phyloP scores from a whole-genome alignment of 352 stramenopile species.

The Phytophthora sp. region DNA sequence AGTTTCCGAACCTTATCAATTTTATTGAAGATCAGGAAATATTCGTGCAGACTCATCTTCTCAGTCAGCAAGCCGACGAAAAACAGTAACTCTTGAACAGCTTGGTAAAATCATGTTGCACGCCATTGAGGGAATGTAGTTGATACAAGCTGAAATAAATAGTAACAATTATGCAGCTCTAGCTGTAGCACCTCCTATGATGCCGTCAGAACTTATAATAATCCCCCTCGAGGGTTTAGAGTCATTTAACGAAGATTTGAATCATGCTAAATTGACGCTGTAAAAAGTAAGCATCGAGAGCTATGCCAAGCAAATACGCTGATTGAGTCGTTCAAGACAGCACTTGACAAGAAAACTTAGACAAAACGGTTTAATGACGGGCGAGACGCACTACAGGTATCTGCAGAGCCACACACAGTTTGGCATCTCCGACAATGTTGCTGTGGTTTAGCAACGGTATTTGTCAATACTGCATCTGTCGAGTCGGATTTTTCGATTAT shows the following conservation, averaged over 20 bases:
- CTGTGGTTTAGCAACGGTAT: not conserved
- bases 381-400: not conserved
- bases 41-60: no score
- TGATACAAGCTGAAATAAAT: constrained; percentile 7
- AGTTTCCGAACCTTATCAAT: not conserved
- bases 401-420: not conserved
- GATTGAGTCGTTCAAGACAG: not conserved
- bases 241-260: constrained; percentile 1
- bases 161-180: not conserved
- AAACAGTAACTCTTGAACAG: no score
- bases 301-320: not conserved
- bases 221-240: not conserved
- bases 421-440: not conserved
- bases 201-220: not conserved
- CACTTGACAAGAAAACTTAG: not conserved
- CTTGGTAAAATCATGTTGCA: no score
- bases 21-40: no score
- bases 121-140: not conserved
- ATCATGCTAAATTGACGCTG: not conserved
- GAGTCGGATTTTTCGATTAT: not conserved
- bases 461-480: not conserved
- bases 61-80: no score
- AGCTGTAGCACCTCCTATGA: not conserved
- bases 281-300: not conserved
- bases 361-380: not conserved